Base-by-base conservation (phyloP, 768 basidiomycete species). In the Naganishia randhawae region DNA sequence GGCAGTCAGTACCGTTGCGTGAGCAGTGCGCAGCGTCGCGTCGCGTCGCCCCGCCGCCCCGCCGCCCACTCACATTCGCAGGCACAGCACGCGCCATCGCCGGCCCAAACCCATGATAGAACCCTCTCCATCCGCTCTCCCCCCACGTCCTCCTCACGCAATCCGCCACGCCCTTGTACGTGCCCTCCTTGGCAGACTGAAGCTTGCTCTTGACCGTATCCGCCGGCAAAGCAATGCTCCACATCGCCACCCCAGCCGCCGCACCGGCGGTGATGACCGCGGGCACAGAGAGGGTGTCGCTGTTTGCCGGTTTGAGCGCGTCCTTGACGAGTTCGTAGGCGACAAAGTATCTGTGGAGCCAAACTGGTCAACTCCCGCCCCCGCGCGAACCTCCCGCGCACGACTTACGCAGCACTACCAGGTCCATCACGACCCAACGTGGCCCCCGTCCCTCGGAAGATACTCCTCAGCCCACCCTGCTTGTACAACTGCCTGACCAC, bases 51-150 rank as follows among this genome's bases (percentile, higher is more conserved):
- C 54, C 6, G 14, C 35, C 17, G 67, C 37, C 10, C 62, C 31
- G 22, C 33, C 92, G 62, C 89, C n/a, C 89, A 50, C 94, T 93
- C 70, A 94, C 94, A 80, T 98, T 98, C 31, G 94, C 94, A 14
- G 94, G 94, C 86, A 96, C 95, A 48, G 94, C 94, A 86, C 93
- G 71, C 6, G 70, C 77, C 95, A 98, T 97, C 19, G 96, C 96
- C 17, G 95, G 96, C 52, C 91, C 94, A 77, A 99, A 91, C 11
- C 96, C 96, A 81, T 90, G 98, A 92, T 93, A 99, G 11, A 99
- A 82, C 1, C 95, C 94, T 13, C 72, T 76, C 19, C 90, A 83
- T 50, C 96, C 96, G 79, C 96, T 93, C 61, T 83, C 85, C 7
- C 91, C 90, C 72, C 98, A 89, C 10, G 92, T 90, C 82, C 98